Evolutionary conservation across 768 basidiomycete species (phyloP).

Genomic region (Boletus rubescentipes): DNA sequence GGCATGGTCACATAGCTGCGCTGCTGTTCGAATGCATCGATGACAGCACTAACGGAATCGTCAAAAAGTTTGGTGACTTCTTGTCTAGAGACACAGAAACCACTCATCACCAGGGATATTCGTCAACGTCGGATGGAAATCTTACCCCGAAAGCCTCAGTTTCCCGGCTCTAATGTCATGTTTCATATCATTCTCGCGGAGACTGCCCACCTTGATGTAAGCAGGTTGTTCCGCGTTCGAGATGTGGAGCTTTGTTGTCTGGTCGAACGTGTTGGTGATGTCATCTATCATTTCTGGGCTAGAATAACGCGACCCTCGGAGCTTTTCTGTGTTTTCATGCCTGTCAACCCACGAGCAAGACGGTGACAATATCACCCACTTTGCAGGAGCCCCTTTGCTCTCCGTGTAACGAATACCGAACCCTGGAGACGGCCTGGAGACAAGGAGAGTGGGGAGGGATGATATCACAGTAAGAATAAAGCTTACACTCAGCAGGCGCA

Average conservation of each 20-base stretch:
- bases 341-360: neutral
- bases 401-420: conserved; percentile 35
- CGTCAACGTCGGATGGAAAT: neutral
- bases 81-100: conserved; percentile 19
- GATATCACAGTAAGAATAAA: neutral
- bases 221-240: conserved; percentile 32
- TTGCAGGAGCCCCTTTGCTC: conserved; percentile 30
- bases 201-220: conserved; percentile 40
- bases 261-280: conserved; percentile 36
- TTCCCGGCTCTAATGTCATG: conserved; percentile 34
- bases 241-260: conserved; percentile 38
- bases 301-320: conserved; percentile 28
- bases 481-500: conserved; percentile 31
- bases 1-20: conserved; percentile 14
- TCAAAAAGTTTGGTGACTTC: conserved; percentile 41
- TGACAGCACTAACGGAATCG: conserved; percentile 36
- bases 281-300: conserved; percentile 30
- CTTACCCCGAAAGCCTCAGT: conserved; percentile 36
- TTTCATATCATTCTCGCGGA: conserved; percentile 31
- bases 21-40: conserved; percentile 33
- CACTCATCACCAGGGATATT: neutral
- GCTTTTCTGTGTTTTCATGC: conserved; percentile 17
- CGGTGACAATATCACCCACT: conserved; percentile 22
- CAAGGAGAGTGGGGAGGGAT: neutral
- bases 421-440: conserved; percentile 38